Base-by-base conservation (phyloP, 2,329 filamentous ascomycete genomes). In the Colletotrichum spinosum region DNA sequence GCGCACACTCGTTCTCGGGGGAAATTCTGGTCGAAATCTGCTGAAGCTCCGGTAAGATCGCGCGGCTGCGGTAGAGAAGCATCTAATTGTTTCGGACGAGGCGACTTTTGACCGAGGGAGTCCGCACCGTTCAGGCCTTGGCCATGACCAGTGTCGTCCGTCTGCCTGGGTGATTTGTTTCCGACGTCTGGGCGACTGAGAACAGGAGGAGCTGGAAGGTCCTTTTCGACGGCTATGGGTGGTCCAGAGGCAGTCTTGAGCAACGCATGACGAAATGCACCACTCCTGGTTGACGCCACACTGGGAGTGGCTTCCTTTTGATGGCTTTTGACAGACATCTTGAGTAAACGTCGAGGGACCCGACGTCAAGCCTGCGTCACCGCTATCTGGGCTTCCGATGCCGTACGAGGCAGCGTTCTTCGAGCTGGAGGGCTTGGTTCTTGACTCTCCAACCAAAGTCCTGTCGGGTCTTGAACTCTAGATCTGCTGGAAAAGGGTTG, bases 351-450 rank as follows among this genome's bases (percentile, higher is more conserved):
- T 60, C 13, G 72, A 73, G 35, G 65, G 60, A 51, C 76, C 78
- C 8, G 74, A 72, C n/a, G 72, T 68, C 15, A 77, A 76, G 17
- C 76, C 77, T 17, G 70, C 65, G 60, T 78, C 74, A 54, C 79
- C 76, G 52, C 72, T 71, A n/a, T 70, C 70, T 9, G 34, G 15
- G 2, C 45, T 5, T 39, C 35, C 34, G 11, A 15, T 41, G 11
- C n/a, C 25, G 25, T 25, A 5, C 4, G 25, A 25, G 25, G 25
- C 17, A 17, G 17, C 17, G 17, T 17, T 17, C 17, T 17, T 17
- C 17, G 17, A 17, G 17, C 17, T 3, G 17, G 17, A 17, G 17
- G 17, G 2, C 17, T 17, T 17, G 17, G 17, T 17, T 17, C 17
- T 17, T 17, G 17, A 17, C 17, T 17, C 17, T 17, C 17, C 17